Conservation (phyloP, 164 flowering plant species). For the Sextonia rubra region DNA sequence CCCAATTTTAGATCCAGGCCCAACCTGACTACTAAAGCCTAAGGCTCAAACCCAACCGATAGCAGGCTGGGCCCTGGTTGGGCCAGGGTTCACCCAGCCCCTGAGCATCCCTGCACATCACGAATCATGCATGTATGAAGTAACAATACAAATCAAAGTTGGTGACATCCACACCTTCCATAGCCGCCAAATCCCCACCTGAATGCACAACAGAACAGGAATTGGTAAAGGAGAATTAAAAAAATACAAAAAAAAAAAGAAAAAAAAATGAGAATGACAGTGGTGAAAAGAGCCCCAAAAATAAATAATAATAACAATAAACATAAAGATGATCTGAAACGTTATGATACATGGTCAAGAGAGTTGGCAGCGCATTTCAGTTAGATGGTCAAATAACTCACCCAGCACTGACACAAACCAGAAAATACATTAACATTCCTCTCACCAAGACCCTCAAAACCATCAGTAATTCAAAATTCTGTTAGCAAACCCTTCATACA, state of each 20-base stretch:
- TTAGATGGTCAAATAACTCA: too few relatives aligned
- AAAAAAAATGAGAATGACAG: not conserved
- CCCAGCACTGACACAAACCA: too few relatives aligned
- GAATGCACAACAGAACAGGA: conserved; percentile 1
- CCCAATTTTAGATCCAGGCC: too few relatives aligned
- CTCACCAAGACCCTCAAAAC: too few relatives aligned
- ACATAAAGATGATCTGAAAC: too few relatives aligned
- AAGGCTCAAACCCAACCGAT: too few relatives aligned
- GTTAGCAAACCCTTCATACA: too few relatives aligned
- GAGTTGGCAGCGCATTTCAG: not conserved
- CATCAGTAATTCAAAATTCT: too few relatives aligned
- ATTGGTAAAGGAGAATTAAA: not conserved
- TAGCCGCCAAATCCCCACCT: conserved; percentile 99
- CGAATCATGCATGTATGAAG: not conserved
- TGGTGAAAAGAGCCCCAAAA: not conserved
- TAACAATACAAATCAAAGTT: not conserved
- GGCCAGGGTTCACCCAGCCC: too few relatives aligned
- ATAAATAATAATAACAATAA: not conserved
- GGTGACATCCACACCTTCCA: conserved; percentile 70
- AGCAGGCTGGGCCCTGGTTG: too few relatives aligned
- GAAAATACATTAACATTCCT: too few relatives aligned
- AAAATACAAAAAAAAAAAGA: not conserved
- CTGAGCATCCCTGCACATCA: not conserved
- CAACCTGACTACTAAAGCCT: too few relatives aligned
- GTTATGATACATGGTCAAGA: not conserved